Evolutionary conservation across 2,329 filamentous ascomycete species (phyloP), one percentile per base, ranked within the genome.

Genomic region (Epichloe aotearoae): DNA sequence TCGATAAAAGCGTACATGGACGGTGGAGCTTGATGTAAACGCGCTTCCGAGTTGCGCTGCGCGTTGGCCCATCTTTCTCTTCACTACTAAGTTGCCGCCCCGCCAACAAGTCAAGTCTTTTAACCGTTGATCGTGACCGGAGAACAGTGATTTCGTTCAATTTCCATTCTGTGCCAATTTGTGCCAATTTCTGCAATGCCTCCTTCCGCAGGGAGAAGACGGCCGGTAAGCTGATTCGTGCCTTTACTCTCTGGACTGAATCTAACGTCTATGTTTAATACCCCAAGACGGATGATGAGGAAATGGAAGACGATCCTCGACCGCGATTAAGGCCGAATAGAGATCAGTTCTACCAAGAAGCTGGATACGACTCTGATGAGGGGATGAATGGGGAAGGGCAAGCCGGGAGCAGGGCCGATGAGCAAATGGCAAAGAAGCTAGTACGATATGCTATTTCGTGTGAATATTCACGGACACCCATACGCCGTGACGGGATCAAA

Each of bases 391-490:
- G 51, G 3, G 60, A 64, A 5, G 62, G 54, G 5, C 52, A 55
- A 12, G 59, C 61, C n/a, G 65, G 62, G 19, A 65, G 63, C n/a
- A 69, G 61, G 34, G 70, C 66, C 39, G 72, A 75, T 37, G 68
- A 73, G 4, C 75, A 79, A 56, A 64, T 82, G 36, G 74, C 79
- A 37, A 83, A 82, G 65, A 83, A 82, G 59, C 65, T 86, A n/a
- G 74, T 85, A n/a, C 75, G 82, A 49, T 83, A 84, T 57, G 80
- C 79, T 3, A 64, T 86, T 23, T 78, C 81, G 4, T 84, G 81
- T 64, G 82, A 86, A 60, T 83, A 75, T 54, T 76, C 80, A 10
- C 71, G 82, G 49, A 72, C 73, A 39, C 71, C 75, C 1, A 83
- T 86, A 44, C 73, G 73, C 49, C 69, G 82, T 56, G 74, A 80